Evolutionary conservation across 169 alveolate genomes (phyloP).

Genomic region (Eimeria mitis): DNA sequence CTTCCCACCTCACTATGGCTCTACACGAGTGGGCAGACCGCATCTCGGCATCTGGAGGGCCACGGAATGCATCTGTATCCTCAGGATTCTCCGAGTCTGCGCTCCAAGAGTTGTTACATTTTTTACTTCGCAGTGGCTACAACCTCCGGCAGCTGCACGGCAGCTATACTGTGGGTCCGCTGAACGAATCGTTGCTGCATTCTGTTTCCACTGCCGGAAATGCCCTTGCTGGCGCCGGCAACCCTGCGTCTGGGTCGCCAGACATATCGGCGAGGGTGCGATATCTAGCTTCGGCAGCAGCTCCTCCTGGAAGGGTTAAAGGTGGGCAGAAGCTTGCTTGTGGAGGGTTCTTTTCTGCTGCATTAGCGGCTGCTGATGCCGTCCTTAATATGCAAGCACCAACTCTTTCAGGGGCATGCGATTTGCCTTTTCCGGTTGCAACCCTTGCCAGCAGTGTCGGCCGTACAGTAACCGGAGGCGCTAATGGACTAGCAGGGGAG

Average conservation of each 20-base stretch:
- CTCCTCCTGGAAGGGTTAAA: slow-evolving; percentile 24
- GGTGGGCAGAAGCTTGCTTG: background rate
- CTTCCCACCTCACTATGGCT: slow-evolving; percentile 29
- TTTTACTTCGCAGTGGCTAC: slow-evolving; percentile 54
- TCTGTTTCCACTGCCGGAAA: slow-evolving; percentile 35
- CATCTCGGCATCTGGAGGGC: slow-evolving; percentile 30
- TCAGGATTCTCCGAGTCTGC: slow-evolving; percentile 29
- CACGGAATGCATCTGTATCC: background rate
- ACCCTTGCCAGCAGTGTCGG: background rate
- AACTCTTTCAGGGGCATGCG: background rate
- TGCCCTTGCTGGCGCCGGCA: background rate
- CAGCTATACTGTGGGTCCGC: slow-evolving; percentile 32
- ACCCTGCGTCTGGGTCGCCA: slow-evolving; percentile 15
- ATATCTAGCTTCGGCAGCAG: background rate
- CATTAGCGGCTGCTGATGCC: slow-evolving; percentile 57
- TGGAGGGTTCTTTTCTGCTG: slow-evolving; percentile 23
- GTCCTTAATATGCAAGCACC: background rate
- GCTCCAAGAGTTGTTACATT: slow-evolving; percentile 53
- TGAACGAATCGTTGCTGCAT: slow-evolving; percentile 54
- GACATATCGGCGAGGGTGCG: background rate
- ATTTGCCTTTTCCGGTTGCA: background rate
- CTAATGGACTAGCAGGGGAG: background rate
- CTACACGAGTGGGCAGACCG: slow-evolving; percentile 38
- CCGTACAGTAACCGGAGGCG: background rate
- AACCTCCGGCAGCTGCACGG: slow-evolving; percentile 47